Conservation (phyloP, 257 asterid species). For the Solanum ossicruentum region DNA sequence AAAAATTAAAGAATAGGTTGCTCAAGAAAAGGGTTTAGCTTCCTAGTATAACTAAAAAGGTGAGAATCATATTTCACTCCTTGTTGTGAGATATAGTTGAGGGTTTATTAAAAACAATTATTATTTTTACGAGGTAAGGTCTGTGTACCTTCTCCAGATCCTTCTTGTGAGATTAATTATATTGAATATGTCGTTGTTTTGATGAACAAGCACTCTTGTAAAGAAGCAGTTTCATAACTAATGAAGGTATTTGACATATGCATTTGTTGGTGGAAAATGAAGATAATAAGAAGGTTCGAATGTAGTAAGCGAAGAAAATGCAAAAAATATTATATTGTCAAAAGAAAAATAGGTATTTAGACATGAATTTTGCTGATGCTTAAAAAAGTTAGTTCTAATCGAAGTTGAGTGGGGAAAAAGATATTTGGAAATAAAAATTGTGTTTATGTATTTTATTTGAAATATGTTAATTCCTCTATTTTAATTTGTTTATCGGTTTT, state of each 20-base stretch:
- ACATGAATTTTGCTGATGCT: background rate
- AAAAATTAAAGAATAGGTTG: background rate
- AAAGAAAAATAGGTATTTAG: background rate
- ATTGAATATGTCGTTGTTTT: background rate
- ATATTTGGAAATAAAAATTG: background rate
- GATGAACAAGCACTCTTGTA: background rate
- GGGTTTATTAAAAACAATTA: background rate
- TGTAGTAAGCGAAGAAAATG: constrained; percentile 8
- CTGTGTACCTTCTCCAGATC: background rate
- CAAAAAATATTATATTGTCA: background rate
- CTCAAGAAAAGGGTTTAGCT: background rate
- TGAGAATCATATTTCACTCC: background rate
- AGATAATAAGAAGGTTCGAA: background rate
- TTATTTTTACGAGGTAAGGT: background rate
- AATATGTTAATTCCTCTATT: background rate
- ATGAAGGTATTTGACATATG: background rate
- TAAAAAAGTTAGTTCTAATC: background rate
- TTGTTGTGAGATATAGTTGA: background rate
- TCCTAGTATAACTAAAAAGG: background rate
- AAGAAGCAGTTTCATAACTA: background rate
- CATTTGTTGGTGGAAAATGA: constrained; percentile 2
- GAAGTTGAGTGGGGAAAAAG: background rate
- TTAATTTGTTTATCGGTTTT: too few species aligned
- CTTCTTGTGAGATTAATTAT: background rate
- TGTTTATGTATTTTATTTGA: background rate